These are phyloP conservation scores for Erythrobasidium hasegawianum DNA, from an alignment of 1,284 basidiomycete species.

Conservation along the genomic window DNA sequence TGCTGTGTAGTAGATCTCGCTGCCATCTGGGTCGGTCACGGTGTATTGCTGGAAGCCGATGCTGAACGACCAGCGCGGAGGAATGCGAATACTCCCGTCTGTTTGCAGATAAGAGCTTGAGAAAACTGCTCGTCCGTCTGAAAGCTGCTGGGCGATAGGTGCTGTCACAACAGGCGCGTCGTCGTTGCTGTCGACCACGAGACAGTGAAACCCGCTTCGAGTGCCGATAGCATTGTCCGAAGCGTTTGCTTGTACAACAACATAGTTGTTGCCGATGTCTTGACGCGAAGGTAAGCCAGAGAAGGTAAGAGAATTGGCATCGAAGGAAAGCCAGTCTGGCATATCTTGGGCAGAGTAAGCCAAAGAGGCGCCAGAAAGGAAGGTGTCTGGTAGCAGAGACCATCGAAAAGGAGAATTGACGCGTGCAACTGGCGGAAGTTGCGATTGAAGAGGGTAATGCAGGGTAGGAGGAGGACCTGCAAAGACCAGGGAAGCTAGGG, in stretches of 20 bases:
- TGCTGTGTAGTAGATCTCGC: conserved; percentile 63
- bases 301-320: conserved; percentile 56
- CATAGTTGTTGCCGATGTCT: conserved; percentile 59
- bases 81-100: conserved; percentile 68
- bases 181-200: conserved; percentile 56
- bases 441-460: conserved; percentile 49
- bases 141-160: conserved; percentile 62
- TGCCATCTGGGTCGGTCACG: conserved; percentile 53
- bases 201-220: conserved; percentile 58
- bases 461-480: conserved; percentile 46
- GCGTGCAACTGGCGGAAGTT: conserved; percentile 53
- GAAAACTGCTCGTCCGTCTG: conserved; percentile 56
- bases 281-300: conserved; percentile 58
- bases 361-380: conserved; percentile 48
- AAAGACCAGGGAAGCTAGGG: conserved; percentile 17
- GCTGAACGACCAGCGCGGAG: conserved; percentile 82
- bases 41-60: conserved; percentile 74
- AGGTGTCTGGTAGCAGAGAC: conserved; percentile 60
- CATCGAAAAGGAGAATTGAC: conserved; percentile 60
- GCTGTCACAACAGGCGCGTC: conserved; percentile 58
- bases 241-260: conserved; percentile 59
- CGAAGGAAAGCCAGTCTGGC: conserved; percentile 65
- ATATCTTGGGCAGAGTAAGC: conserved; percentile 55
- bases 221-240: conserved; percentile 36
- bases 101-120: conserved; percentile 50